Evolutionary conservation across 768 basidiomycete species (phyloP).

Genomic region (Agrocybe chaxingu): DNA sequence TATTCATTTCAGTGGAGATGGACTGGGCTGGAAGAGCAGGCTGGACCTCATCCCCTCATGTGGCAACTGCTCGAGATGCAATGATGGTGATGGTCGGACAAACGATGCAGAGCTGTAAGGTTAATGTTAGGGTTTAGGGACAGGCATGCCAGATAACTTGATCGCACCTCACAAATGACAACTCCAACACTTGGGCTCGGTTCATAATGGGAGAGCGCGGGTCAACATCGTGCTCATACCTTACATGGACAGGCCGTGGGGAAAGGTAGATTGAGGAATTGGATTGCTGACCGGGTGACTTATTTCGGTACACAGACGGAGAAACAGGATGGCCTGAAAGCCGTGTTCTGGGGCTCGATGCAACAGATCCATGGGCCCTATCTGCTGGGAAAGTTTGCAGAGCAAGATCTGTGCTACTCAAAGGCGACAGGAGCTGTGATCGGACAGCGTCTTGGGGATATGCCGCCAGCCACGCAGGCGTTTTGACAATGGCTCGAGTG

Average conservation of each 20-base stretch:
- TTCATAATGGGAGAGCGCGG: constrained; percentile 19
- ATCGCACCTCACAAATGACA: constrained; percentile 10
- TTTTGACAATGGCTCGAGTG: constrained; percentile 23
- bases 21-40: constrained; percentile 4
- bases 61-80: neutral
- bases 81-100: constrained; percentile 1
- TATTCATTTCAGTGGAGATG: neutral
- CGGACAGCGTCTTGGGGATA: constrained; percentile 19
- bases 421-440: constrained; percentile 10
- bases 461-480: constrained; percentile 24
- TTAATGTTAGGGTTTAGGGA: neutral
- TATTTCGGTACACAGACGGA: neutral
- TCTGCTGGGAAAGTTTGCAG: constrained; percentile 8
- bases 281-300: neutral
- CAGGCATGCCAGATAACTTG: neutral
- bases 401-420: constrained; percentile 7
- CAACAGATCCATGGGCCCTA: neutral
- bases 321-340: neutral
- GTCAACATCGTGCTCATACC: constrained; percentile 10
- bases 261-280: constrained; percentile 7
- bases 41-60: neutral
- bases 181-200: constrained; percentile 10
- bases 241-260: neutral
- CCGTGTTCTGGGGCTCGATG: neutral
- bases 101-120: constrained; percentile 4